These are phyloP conservation scores for Leptosphaerulina australis DNA, from an alignment of 2,329 filamentous ascomycete species.

Conservation along the genomic window DNA sequence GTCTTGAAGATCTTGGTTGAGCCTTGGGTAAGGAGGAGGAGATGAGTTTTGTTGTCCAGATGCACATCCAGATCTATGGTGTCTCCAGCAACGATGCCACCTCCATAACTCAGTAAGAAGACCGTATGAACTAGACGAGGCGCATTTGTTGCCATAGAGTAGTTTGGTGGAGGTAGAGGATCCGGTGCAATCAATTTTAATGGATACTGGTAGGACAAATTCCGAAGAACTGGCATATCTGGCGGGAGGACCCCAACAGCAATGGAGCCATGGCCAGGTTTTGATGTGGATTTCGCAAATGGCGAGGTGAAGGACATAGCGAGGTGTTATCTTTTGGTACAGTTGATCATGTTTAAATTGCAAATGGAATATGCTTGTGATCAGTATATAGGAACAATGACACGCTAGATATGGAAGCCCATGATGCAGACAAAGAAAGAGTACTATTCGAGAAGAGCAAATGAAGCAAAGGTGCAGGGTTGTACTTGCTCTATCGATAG, in stretches of 20 bases:
- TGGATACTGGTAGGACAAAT: slow-evolving; percentile 88
- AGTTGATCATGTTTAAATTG: slow-evolving; percentile 19
- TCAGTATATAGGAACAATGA: background rate
- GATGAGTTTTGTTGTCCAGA: slow-evolving; percentile 67
- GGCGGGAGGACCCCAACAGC: slow-evolving; percentile 75
- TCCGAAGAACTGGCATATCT: slow-evolving; percentile 71
- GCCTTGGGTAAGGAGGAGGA: slow-evolving; percentile 69
- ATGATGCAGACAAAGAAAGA: background rate
- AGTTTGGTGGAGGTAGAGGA: slow-evolving; percentile 63
- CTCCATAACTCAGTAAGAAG: slow-evolving; percentile 92
- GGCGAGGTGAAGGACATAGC: slow-evolving; percentile 62
- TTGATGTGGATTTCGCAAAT: slow-evolving; percentile 74
- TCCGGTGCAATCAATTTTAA: slow-evolving; percentile 89
- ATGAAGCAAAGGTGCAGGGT: background rate
- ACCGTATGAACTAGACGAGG: slow-evolving; percentile 70
- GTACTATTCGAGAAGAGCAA: background rate
- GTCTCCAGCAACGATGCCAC: slow-evolving; percentile 89
- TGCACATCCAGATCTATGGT: slow-evolving; percentile 74
- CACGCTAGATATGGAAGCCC: background rate
- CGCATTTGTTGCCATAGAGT: slow-evolving; percentile 20
- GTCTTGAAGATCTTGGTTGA: slow-evolving; percentile 97
- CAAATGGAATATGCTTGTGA: background rate
- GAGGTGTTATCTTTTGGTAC: slow-evolving; percentile 18
- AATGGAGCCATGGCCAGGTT: slow-evolving; percentile 78
- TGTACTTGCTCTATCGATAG: slow-evolving; percentile 10